Base-by-base conservation (phyloP, 495 filamentous ascomycete species). In the Elaphomyces granulatus region DNA sequence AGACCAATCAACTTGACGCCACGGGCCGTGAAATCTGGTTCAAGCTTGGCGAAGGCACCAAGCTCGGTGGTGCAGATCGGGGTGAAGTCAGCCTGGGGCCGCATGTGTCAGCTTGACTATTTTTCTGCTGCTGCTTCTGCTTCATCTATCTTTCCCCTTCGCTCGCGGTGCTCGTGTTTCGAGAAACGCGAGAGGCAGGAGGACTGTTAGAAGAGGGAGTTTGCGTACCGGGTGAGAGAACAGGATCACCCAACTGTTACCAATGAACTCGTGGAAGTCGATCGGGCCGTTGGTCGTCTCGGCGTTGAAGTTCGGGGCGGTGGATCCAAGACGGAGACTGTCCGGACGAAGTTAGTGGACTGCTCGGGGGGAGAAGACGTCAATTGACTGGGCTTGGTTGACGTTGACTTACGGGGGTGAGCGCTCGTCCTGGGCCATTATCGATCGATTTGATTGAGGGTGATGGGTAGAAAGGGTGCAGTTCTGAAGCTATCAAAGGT, bases 61-160 rank as follows among this genome's bases (percentile, higher is more conserved):
- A 98, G 81, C 75, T 98, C 90, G 43, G 90, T 98, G 60, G 90
- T 98, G 73, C 90, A 98, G 47, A 98, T 86, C 46, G 87, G 87
- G 6, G 87, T 87, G 68, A 78, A 87, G 63, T 87, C 81, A 55
- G 63, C 65, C 49, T 54, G 41, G n/a, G n/a, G n/a, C n/a, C n/a
- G n/a, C n/a, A n/a, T n/a, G n/a, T n/a, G n/a, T n/a, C n/a, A n/a
- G n/a, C n/a, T n/a, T n/a, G n/a, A n/a, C n/a, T n/a, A n/a, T n/a
- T n/a, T n/a, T n/a, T n/a, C n/a, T n/a, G n/a, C n/a, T n/a, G n/a
- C n/a, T n/a, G n/a, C n/a, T n/a, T n/a, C n/a, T n/a, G n/a, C n/a
- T n/a, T n/a, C n/a, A n/a, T n/a, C n/a, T n/a, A n/a, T n/a, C n/a
- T n/a, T n/a, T 18, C 8, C n/a, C 30, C 15, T 14, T 8, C 20